Percentiles rank a stretch among this genome's conserved stretches.
These are phyloP conservation scores for Boletus sp. DNA, from an alignment of 1,284 basidiomycete genomes.

Conservation along the genomic window DNA sequence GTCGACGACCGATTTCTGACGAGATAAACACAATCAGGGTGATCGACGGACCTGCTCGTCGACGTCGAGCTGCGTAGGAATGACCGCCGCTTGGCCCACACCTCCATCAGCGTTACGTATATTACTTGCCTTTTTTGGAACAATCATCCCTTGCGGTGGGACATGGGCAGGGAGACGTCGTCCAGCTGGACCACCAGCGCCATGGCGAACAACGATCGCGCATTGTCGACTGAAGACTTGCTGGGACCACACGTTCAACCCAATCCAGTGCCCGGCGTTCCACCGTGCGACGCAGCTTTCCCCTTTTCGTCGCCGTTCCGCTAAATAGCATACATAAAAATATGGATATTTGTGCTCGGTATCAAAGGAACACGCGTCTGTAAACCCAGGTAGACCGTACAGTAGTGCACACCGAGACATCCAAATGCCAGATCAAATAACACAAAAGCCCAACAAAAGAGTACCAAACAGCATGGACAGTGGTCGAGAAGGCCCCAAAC, in stretches of 20 bases:
- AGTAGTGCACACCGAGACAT: too few species aligned
- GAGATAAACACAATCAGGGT: neutral
- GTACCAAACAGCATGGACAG: neutral
- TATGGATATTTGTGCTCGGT: neutral
- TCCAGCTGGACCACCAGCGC: too few species aligned
- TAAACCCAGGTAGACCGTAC: neutral
- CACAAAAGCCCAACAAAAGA: slow-evolving; percentile 4
- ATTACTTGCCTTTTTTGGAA: too few species aligned
- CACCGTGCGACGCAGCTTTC: too few species aligned
- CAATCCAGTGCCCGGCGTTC: too few species aligned
- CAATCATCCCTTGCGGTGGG: too few species aligned
- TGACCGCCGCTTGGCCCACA: neutral
- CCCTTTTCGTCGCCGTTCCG: too few species aligned
- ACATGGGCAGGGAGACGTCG: too few species aligned
- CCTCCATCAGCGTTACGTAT: too few species aligned
- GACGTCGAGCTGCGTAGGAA: slow-evolving; percentile 5
- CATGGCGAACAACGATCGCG: too few species aligned
- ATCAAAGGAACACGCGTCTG: neutral
- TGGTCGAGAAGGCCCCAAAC: neutral
- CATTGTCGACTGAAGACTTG: too few species aligned
- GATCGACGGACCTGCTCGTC: slow-evolving; percentile 35
- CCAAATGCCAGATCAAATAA: neutral
- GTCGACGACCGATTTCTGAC: neutral
- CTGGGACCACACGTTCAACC: too few species aligned
- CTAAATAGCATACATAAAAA: neutral